These are phyloP conservation scores for Hypsizygus marmoreus DNA, from an alignment of 768 basidiomycete genomes.

Conservation along the genomic window DNA sequence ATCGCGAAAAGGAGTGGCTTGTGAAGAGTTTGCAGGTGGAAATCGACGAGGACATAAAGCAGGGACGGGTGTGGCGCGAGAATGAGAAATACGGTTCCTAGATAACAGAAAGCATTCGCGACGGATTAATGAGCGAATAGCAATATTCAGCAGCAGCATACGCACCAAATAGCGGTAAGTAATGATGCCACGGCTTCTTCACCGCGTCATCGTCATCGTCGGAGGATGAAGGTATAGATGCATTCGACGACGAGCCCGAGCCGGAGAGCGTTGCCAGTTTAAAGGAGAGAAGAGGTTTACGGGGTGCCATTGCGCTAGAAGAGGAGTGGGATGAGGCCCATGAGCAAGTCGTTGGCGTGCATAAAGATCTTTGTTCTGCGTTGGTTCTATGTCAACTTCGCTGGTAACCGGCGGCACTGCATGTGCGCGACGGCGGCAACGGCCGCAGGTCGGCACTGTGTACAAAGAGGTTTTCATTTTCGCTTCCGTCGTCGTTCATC, in stretches of 20 bases:
- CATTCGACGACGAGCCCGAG: not conserved
- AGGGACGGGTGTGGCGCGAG: constrained; percentile 76
- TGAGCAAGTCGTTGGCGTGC: not conserved
- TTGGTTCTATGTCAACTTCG: constrained; percentile 5
- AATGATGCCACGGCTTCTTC: constrained; percentile 56
- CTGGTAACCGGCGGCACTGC: constrained; percentile 6
- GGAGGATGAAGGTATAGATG: not conserved
- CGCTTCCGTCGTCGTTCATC: too few relatives aligned
- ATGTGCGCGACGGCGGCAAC: constrained; percentile 7
- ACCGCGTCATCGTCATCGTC: constrained; percentile 25
- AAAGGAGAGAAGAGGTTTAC: constrained; percentile 21
- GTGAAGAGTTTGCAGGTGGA: constrained; percentile 59
- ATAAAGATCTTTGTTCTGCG: constrained; percentile 5
- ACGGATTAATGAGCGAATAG: too few relatives aligned
- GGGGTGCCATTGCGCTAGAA: constrained; percentile 21
- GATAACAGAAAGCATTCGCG: not conserved
- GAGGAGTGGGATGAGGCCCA: constrained; percentile 7
- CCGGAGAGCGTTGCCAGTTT: constrained; percentile 17
- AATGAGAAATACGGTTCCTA: constrained; percentile 53
- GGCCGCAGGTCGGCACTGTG: constrained; percentile 6
- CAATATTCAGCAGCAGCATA: constrained; percentile 5
- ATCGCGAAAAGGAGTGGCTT: constrained; percentile 45
- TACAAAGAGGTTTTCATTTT: too few relatives aligned
- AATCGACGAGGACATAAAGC: constrained; percentile 65
- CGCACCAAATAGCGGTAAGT: constrained; percentile 59